Base-by-base conservation (phyloP, 345 rosid species). In the Draba incana region DNA sequence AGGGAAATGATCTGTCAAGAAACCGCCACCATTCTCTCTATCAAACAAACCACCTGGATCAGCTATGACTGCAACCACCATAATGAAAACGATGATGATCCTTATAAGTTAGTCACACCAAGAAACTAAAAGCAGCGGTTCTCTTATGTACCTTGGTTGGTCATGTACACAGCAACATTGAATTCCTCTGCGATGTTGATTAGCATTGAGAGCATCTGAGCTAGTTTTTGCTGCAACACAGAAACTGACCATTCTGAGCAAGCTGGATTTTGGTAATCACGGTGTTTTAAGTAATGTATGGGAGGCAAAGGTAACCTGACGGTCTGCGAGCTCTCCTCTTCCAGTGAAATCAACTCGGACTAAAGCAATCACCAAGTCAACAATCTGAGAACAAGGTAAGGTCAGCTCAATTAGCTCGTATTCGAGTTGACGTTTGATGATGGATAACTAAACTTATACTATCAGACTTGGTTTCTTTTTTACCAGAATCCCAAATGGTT, bases 161-260 rank as follows among this genome's bases (percentile, higher is more conserved):
- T 91, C 88, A 91, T 84, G 82, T 81, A 20, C 1, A 20, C 20
- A 20, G 20, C 20, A 91, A 94, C 88, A 9, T 87, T 91, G 78
- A 89, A 94, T 79, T 93, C 98, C 75, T 93, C 96, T 3, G 97
- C 90, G 43, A 93, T 85, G 85, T 90, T 93, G 28, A 74, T 85
- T 53, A 90, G 68, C 57, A 87, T 63, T 28, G 91, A 93, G 37
- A 93, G 91, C 98, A 90, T 91, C 74, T 89, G 98, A 30, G 95
- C 97, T 81, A 91, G 73, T 66, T 91, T 91, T 91, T 91, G 96
- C 98, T 91, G 89, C 68, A 75, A 69, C 50, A 77, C 35, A n/a
- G 20, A 25, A 33, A 79, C 35, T 28, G 1, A 5, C 2, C 20
- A 20, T 1, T 20, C 20, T 74, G n/a, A 80, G 59, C 45, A 57